These are phyloP conservation scores for Paragyromitra xinjiangensis DNA, from an alignment of 495 filamentous ascomycete species.

Conservation along the genomic window DNA sequence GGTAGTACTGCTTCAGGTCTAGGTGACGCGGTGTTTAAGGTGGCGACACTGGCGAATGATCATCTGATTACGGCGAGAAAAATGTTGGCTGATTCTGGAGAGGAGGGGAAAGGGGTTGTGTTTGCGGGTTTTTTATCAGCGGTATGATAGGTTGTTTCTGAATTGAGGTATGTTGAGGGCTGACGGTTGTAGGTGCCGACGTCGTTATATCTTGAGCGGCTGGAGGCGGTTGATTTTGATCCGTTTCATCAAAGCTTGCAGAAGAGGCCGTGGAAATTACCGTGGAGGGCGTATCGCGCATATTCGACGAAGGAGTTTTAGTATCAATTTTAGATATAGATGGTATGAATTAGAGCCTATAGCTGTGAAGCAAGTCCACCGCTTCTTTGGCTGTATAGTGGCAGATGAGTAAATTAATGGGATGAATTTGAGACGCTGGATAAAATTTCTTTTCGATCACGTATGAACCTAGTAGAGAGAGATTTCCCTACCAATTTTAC, in stretches of 20 bases:
- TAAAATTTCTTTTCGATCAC: neutral
- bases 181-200: slow-evolving; percentile 67
- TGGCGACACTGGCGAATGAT: slow-evolving; percentile 92
- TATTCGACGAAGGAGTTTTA: slow-evolving; percentile 69
- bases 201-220: slow-evolving; percentile 75
- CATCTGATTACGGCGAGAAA: slow-evolving; percentile 92
- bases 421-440: neutral
- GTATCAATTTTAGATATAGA: slow-evolving; percentile 1
- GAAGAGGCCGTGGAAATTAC: slow-evolving; percentile 82
- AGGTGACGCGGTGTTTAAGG: slow-evolving; percentile 86
- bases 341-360: neutral
- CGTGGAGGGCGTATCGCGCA: slow-evolving; percentile 83
- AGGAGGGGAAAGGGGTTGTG: slow-evolving; percentile 78
- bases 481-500: too few species aligned
- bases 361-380: neutral
- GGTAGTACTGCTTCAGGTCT: slow-evolving; percentile 79
- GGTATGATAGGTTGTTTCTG: slow-evolving; percentile 13
- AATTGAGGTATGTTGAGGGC: slow-evolving; percentile 17
- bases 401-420: neutral
- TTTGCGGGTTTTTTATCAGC: slow-evolving; percentile 62
- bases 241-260: slow-evolving; percentile 72
- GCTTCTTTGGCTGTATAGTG: neutral
- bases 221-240: slow-evolving; percentile 86
- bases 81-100: slow-evolving; percentile 82
- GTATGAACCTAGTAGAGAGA: too few species aligned